Evolutionary conservation across 2,329 filamentous ascomycete genomes (phyloP).

Genomic region (Ascochyta fabae): DNA sequence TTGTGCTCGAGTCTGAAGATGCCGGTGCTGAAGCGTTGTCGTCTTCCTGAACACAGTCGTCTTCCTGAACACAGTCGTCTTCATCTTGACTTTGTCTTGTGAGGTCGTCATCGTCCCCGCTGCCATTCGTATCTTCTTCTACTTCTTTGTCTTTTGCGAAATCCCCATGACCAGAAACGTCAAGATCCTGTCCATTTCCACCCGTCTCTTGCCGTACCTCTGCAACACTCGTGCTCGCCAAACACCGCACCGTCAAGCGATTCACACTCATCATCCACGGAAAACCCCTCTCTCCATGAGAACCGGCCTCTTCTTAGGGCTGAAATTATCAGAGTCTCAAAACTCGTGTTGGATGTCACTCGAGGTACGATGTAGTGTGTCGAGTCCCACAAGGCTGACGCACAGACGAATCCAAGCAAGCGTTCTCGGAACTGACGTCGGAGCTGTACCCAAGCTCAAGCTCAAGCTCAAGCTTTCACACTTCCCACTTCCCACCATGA

Average conservation of each 20-base stretch:
- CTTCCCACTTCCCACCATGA: constrained; percentile 29
- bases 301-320: too few species aligned
- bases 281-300: too few species aligned
- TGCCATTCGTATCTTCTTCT: not conserved
- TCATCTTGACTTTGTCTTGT: not conserved
- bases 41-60: not conserved
- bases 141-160: not conserved
- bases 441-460: constrained; percentile 4
- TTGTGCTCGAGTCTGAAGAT: constrained; percentile 3
- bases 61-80: not conserved
- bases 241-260: constrained; percentile 25
- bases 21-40: not conserved
- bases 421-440: constrained; percentile 11
- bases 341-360: too few species aligned
- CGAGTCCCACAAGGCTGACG: not conserved
- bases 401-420: constrained; percentile 6
- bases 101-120: not conserved
- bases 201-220: not conserved
- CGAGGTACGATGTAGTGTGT: too few species aligned
- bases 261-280: constrained; percentile 23
- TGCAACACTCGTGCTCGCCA: constrained; percentile 30
- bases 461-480: constrained; percentile 32
- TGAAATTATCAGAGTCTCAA: too few species aligned
- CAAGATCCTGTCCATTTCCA: not conserved
- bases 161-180: not conserved